Conservation (phyloP, 2,329 filamentous ascomycete genomes). For the Pseudogymnoascus sp. region DNA sequence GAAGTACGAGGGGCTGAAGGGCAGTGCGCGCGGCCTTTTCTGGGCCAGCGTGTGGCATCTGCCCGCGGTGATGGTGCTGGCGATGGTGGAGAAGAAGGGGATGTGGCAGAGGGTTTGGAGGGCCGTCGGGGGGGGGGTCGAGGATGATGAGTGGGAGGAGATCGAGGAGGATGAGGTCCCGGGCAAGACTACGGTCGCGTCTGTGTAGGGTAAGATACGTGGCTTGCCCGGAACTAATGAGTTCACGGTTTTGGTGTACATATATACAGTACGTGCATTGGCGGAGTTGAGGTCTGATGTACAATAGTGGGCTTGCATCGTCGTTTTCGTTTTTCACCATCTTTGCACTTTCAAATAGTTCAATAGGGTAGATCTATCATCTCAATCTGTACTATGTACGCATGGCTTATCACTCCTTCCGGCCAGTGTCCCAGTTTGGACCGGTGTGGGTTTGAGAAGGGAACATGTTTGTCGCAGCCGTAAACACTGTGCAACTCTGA, state of each 20-base stretch:
- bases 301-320: conserved; percentile 5
- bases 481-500: conserved; percentile 4
- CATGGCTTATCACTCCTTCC: neutral
- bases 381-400: conserved; percentile 4
- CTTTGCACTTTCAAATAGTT: neutral
- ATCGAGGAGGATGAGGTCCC: conserved; percentile 33
- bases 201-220: neutral
- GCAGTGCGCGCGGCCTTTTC: conserved; percentile 76
- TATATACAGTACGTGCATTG: conserved; percentile 3
- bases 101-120: conserved; percentile 79
- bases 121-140: conserved; percentile 51
- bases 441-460: neutral
- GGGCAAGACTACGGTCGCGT: conserved; percentile 1
- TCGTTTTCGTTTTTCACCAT: neutral
- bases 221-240: conserved; percentile 4
- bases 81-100: conserved; percentile 88
- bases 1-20: conserved; percentile 66
- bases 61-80: conserved; percentile 80
- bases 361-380: conserved; percentile 1
- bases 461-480: neutral
- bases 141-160: conserved; percentile 52
- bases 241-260: conserved; percentile 6
- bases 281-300: conserved; percentile 7
- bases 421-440: neutral
- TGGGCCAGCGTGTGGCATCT: conserved; percentile 98